Evolutionary conservation across 2,329 filamentous ascomycete genomes (phyloP), one percentile per base, ranked within the genome.

Genomic region (Ophiostoma angusticollis): DNA sequence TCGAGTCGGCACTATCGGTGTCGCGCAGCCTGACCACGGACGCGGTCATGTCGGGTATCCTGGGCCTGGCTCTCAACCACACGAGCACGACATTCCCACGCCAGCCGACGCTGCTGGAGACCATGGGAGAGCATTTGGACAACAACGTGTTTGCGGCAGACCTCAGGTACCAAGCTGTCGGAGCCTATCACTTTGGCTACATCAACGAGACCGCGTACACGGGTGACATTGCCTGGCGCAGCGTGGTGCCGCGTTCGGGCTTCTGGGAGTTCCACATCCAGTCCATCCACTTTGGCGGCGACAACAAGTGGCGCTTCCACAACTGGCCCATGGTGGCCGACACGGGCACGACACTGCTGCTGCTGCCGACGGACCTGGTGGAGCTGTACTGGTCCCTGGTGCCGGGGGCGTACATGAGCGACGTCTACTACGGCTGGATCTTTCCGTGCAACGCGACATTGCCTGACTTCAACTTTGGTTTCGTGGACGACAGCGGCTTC

Each of bases 301-400:
- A 52, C 25, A 44, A 48, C 21, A 40, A 53, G 29, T 59, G 58
- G 49, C 55, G 61, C 55, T 58, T 61, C 40, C 50, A 60, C 31
- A 49, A 50, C 14, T 65, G 68, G 48, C 58, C 59, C 21, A 70
- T 75, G 33, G 78, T 80, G 40, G 65, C 73, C 21, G 80, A 84
- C 56, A 84, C 80, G 3, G 79, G 78, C 18, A 80, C 77, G 4
- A 76, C 78, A 1, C 62, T 84, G 38, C 62, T 84, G 52, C 68
- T 82, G 35, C 59, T 79, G 19, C 68, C 72, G 22, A 59, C 67
- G 13, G 58, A 63, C 8, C 59, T 80, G n/a, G 71, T 70, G 2
- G 52, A 63, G 21, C 62, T 63, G 24, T 84, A 83, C 59, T 84
- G 78, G 58, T 53, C 53, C 22, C 54, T 63, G 34, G 69, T 81